A percentile compares a stretch with the other conserved stretches of the same genome.
Conservation (phyloP, 2,329 filamentous ascomycete species). For the Ophiosphaerella korrae region DNA sequence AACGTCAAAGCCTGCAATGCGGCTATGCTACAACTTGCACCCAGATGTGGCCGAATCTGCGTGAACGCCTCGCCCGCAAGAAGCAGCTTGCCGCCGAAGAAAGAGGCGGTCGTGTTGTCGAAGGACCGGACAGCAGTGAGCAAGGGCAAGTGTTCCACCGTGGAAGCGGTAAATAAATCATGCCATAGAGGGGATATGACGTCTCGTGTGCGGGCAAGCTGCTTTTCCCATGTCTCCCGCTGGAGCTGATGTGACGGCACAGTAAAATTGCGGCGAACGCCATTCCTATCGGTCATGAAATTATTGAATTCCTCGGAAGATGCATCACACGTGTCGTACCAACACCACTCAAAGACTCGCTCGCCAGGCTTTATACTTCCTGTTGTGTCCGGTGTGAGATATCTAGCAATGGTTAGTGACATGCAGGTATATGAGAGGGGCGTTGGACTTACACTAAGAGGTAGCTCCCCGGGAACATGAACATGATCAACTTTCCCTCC, state of each 20-base stretch:
- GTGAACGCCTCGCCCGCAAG: constrained; percentile 53
- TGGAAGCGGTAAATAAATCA: constrained; percentile 43
- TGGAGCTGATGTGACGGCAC: constrained; percentile 46
- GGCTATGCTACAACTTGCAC: constrained; percentile 51
- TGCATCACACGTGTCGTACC: constrained; percentile 44
- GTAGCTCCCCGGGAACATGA: background rate
- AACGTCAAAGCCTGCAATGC: constrained; percentile 48
- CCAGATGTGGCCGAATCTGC: constrained; percentile 51
- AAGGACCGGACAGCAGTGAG: constrained; percentile 52
- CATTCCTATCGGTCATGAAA: constrained; percentile 50
- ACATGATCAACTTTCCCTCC: constrained; percentile 11
- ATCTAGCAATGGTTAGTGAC: constrained; percentile 18
- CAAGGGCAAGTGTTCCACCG: constrained; percentile 37
- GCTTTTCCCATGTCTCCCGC: constrained; percentile 42
- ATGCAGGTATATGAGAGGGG: too few species aligned
- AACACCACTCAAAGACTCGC: constrained; percentile 49
- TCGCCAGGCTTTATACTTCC: constrained; percentile 34
- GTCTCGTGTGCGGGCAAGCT: constrained; percentile 27
- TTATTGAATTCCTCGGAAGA: constrained; percentile 39
- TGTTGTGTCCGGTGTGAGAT: constrained; percentile 47
- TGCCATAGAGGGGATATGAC: constrained; percentile 45
- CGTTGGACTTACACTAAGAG: background rate
- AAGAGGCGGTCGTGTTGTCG: constrained; percentile 37
- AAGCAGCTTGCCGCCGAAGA: constrained; percentile 48
- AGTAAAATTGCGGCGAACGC: constrained; percentile 45